Base-by-base conservation (phyloP, 2,329 filamentous ascomycete species). In the Aspergillus sp. region DNA sequence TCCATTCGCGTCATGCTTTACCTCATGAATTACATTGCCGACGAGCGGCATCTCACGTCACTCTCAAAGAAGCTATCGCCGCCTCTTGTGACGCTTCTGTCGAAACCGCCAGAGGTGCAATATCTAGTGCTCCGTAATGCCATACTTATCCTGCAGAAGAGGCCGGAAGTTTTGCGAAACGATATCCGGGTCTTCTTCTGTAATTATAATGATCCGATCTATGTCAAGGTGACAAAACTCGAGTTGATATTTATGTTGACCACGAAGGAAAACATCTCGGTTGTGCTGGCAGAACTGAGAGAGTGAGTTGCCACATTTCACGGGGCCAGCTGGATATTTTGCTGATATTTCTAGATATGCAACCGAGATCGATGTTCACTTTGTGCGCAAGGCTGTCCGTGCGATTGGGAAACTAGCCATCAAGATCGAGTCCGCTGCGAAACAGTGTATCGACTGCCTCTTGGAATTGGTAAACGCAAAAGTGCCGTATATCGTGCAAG, bases 181-280 rank as follows among this genome's bases (percentile, higher is more conserved):
- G 95, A 99, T 74, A 98, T 99, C 62, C 87, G 95, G 47, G 95
- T 99, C 33, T 99, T 99, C 79, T 99, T 99, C 78, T 99, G 95
- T 86, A 99, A 99, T 82, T 99, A 99, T 78, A 99, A 99, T 74
- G 95, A 99, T 71, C 95, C 95, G 0, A 99, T 99, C 63, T 99
- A 98, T 73, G 95, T 99, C 78, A 99, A 99, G 76, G 95, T 99
- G 52, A 99, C 95, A 15, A 99, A 99, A 77, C 83, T 99, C 50
- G 95, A 99, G 77, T 84, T 99, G 66, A 98, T 99, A 65, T 99
- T 99, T 76, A 99, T 98, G 95, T 84, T 99, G 59, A 95, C 95
- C 7, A 96, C 87, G 35, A 92, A 97, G 76, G 90, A 88, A 68
- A 99, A 99, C 73, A 99, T 99, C 66, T 89, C 91, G 49, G 91